A percentile compares a stretch with the other conserved stretches of the same genome.
These are phyloP conservation scores for Tilletia indica DNA, from an alignment of 1,284 basidiomycete species.

Conservation along the genomic window DNA sequence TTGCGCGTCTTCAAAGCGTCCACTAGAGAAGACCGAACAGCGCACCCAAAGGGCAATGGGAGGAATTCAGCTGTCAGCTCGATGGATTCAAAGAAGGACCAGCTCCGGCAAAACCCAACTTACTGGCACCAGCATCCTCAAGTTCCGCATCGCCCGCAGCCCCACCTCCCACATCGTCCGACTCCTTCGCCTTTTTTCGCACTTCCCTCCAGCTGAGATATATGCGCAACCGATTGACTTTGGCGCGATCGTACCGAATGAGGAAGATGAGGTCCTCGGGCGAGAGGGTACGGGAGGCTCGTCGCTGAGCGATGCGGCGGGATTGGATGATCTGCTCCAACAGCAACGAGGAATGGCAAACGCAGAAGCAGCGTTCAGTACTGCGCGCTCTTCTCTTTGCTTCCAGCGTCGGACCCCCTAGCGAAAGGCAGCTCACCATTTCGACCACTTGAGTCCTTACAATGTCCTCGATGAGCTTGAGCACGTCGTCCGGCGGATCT, in stretches of 20 bases:
- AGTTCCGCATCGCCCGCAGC: conserved; percentile 71
- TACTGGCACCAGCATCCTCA: conserved; percentile 57
- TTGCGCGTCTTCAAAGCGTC: conserved; percentile 78
- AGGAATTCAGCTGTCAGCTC: neutral
- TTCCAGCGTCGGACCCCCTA: too few species aligned
- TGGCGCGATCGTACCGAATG: conserved; percentile 88
- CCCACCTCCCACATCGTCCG: conserved; percentile 68
- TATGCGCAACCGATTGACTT: conserved; percentile 86
- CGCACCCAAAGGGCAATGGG: conserved; percentile 26
- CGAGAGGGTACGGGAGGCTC: conserved; percentile 78
- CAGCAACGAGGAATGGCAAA: neutral
- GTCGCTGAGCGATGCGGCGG: conserved; percentile 74
- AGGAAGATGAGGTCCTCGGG: conserved; percentile 95
- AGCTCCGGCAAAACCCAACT: neutral
- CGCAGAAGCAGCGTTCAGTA: too few species aligned
- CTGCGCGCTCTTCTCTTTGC: too few species aligned
- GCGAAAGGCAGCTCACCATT: conserved; percentile 64
- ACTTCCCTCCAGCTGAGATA: conserved; percentile 99
- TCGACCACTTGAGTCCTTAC: conserved; percentile 90
- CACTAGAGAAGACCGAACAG: conserved; percentile 24
- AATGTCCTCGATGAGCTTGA: conserved; percentile 90
- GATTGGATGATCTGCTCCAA: conserved; percentile 78
- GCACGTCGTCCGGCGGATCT: conserved; percentile 81
- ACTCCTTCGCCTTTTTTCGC: conserved; percentile 86
- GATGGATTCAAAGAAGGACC: conserved; percentile 64